Conservation (phyloP, 2,329 filamentous ascomycete genomes). For the Fulvia fulva region DNA sequence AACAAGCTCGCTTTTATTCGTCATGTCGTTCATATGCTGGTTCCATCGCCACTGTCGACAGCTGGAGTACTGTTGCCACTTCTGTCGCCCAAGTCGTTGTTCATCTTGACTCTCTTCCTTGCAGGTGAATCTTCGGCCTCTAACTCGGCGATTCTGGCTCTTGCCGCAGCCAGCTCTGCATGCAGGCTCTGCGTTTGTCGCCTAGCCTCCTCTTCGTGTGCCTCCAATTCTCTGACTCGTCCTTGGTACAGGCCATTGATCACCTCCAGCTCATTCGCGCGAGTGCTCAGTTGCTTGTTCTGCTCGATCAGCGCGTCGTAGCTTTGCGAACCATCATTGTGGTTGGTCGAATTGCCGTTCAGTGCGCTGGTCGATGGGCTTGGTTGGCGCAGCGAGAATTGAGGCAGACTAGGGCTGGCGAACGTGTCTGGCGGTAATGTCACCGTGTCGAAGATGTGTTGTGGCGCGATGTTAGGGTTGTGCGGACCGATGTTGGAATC, state of each 20-base stretch:
- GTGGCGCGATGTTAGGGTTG: constrained; percentile 63
- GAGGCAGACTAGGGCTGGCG: constrained; percentile 51
- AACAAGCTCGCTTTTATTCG: constrained; percentile 9
- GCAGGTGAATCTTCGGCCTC: constrained; percentile 20
- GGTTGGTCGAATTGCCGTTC: constrained; percentile 50
- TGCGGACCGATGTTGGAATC: constrained; percentile 64
- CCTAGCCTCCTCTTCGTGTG: constrained; percentile 66
- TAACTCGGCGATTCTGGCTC: constrained; percentile 17
- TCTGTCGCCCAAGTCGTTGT: constrained; percentile 9
- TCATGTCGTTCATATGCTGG: constrained; percentile 10
- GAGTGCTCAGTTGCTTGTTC: constrained; percentile 86
- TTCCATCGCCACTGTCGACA: constrained; percentile 8
- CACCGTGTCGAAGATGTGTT: constrained; percentile 74
- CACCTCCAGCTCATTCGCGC: constrained; percentile 90
- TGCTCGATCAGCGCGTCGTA: constrained; percentile 75
- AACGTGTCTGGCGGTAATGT: constrained; percentile 65
- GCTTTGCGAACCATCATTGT: constrained; percentile 67
- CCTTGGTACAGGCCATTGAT: constrained; percentile 74
- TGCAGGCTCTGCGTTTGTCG: constrained; percentile 57
- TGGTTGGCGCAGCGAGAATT: constrained; percentile 43
- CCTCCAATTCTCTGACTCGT: constrained; percentile 68
- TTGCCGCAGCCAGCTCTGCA: constrained; percentile 54
- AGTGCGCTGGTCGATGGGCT: constrained; percentile 58
- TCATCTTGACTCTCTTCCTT: constrained; percentile 16
- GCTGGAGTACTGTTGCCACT: constrained; percentile 3